Evolutionary conservation across 371 early-diverging fungal species (phyloP).

Genomic region (Coemansia sp.): DNA sequence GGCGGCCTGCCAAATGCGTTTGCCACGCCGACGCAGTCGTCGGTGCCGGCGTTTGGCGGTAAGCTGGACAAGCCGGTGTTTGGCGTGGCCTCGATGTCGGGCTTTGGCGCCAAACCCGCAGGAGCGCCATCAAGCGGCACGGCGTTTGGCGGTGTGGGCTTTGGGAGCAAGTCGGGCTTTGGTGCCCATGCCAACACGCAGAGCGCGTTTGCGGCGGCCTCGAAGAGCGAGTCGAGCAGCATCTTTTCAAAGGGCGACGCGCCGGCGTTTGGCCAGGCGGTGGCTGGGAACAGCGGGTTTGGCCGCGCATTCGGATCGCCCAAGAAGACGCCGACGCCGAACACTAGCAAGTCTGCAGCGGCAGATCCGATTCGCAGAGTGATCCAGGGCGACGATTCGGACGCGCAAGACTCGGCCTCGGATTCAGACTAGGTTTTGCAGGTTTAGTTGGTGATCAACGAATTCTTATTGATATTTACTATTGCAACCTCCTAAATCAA

Average conservation of each 20-base stretch:
- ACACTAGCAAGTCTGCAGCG: background rate
- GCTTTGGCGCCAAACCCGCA: conserved; percentile 7
- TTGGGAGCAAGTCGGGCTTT: conserved; percentile 12
- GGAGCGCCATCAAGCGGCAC: background rate
- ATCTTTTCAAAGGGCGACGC: background rate
- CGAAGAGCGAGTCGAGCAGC: too few species aligned
- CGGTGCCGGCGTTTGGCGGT: conserved; percentile 22
- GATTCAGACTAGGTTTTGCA: conserved; percentile 18
- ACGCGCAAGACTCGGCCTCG: conserved; percentile 9
- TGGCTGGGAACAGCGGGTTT: background rate
- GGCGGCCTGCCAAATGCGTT: conserved; percentile 27
- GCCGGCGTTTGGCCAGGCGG: conserved; percentile 1
- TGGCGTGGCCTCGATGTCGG: conserved; percentile 34
- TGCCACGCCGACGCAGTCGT: background rate
- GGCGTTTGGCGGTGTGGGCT: background rate
- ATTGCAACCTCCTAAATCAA: background rate
- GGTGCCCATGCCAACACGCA: conserved; percentile 8
- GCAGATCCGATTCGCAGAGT: conserved; percentile 26
- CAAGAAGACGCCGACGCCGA: background rate
- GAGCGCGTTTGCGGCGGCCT: conserved; percentile 12
- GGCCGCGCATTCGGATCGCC: background rate
- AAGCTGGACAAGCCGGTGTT: conserved; percentile 36
- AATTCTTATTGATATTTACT: background rate
- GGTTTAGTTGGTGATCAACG: too few species aligned
- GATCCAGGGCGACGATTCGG: conserved; percentile 22